Conservation (phyloP, 1,284 basidiomycete species). For the Bothia castanella region DNA sequence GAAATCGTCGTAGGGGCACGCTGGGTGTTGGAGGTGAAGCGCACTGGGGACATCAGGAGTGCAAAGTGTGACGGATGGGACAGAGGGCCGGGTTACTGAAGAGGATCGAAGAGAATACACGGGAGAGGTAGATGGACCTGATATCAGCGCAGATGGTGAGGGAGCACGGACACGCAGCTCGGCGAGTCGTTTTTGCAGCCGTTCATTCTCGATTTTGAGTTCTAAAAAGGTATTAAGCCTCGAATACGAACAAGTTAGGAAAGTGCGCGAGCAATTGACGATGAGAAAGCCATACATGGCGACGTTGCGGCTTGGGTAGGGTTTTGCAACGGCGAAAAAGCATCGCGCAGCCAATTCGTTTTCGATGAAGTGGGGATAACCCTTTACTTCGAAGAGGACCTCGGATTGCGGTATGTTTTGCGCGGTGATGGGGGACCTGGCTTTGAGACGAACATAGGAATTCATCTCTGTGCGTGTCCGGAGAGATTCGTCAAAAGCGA, state of each 20-base stretch:
- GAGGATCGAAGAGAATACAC: constrained; percentile 20
- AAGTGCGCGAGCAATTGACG: not conserved
- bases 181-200: constrained; percentile 52
- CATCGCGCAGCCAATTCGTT: constrained; percentile 45
- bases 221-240: constrained; percentile 78
- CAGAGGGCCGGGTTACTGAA: constrained; percentile 7
- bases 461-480: constrained; percentile 46
- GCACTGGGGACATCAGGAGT: constrained; percentile 12
- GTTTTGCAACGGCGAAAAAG: constrained; percentile 71
- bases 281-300: constrained; percentile 52
- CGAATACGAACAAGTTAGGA: constrained; percentile 15
- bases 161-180: constrained; percentile 38
- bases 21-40: constrained; percentile 15
- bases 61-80: constrained; percentile 12
- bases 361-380: constrained; percentile 56
- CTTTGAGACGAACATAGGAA: constrained; percentile 62
- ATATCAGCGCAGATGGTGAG: constrained; percentile 17
- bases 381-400: constrained; percentile 71
- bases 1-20: constrained; percentile 19
- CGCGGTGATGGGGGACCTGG: constrained; percentile 15
- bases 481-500: constrained; percentile 54
- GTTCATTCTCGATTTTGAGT: constrained; percentile 74
- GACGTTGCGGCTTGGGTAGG: constrained; percentile 69
- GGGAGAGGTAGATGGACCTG: constrained; percentile 19
- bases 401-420: constrained; percentile 36